These are phyloP conservation scores for Solanum chilense DNA, from an alignment of 257 asterid species.

Conservation along the genomic window DNA sequence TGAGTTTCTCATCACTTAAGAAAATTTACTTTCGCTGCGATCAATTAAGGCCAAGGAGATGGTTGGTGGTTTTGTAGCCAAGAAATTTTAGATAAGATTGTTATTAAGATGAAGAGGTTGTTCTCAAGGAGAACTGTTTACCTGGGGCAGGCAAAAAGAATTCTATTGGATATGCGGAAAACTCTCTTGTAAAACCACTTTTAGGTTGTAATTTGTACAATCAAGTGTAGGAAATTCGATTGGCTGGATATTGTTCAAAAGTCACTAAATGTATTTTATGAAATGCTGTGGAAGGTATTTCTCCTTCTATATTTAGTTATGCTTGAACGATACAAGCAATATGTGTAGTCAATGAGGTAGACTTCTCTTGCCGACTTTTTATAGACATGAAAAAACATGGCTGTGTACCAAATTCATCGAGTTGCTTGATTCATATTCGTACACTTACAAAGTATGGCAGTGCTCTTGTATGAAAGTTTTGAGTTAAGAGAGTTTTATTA, in stretches of 20 bases:
- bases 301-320: slow-evolving; percentile 66
- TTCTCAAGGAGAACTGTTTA: slow-evolving; percentile 39
- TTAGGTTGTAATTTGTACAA: slow-evolving; percentile 33
- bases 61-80: not conserved
- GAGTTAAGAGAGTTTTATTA: not conserved
- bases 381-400: slow-evolving; percentile 89
- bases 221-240: slow-evolving; percentile 58
- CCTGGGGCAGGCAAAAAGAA: slow-evolving; percentile 79
- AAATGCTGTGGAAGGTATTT: slow-evolving; percentile 24
- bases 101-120: slow-evolving; percentile 46
- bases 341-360: slow-evolving; percentile 60
- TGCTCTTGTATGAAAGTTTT: not conserved
- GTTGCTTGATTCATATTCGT: slow-evolving; percentile 73
- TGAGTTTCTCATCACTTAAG: not conserved
- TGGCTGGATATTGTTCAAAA: slow-evolving; percentile 69
- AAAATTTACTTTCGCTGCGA: not conserved
- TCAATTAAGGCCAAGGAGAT: not conserved
- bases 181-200: slow-evolving; percentile 59
- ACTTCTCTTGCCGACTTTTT: slow-evolving; percentile 62
- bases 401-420: slow-evolving; percentile 73
- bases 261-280: slow-evolving; percentile 77
- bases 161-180: slow-evolving; percentile 69
- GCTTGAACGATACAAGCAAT: slow-evolving; percentile 64
- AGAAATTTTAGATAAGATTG: slow-evolving; percentile 58
- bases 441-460: slow-evolving; percentile 24